Base-by-base conservation (phyloP, 345 rosid species). In the Salix koriyanagi region DNA sequence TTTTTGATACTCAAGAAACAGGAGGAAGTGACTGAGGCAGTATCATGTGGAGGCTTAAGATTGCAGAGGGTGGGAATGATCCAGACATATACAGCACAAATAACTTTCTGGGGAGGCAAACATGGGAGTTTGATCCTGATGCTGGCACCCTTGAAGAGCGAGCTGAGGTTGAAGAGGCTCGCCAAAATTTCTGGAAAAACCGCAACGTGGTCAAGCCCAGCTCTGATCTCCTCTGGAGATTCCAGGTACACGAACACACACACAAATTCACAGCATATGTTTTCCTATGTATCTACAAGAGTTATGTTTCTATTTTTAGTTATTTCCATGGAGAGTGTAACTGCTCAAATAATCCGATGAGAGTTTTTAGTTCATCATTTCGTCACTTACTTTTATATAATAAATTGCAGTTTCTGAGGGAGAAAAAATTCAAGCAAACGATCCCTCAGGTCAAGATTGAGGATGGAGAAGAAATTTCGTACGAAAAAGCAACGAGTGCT, bases 391-490 rank as follows among this genome's bases (percentile, higher is more conserved):
- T 44, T 44, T 44, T 44, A 44, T 44, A 36, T n/a, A 6, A 19
- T 19, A 10, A 39, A 67, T 39, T 6, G 21, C 64, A 73, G 76
- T 60, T 73, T 25, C 8, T 73, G 5, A 44, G 44, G 39, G 79
- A 76, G 34, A 76, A 69, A 44, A 41, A 41, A 2, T 76, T 76
- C 46, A 69, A 76, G 44, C 79, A 58, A 42, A 76, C 13, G 21
- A 69, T 76, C 28, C 60, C 68, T 15, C 28, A n/a, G n/a, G 77
- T 75, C 7, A 65, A 14, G 30, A 30, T 75, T 30, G n/a, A 65
- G 39, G 71, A 75, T 0, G 77, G 64, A 0, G 70, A 75, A 14
- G 64, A 75, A 13, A 65, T 65, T 12, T 65, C 70, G 4, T 2
- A 4, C 19, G 77, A 75, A 46, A 48, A n/a, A 8, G 64, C 61